Conservation (phyloP, 2,329 filamentous ascomycete genomes). For the Chaetomium sp. region DNA sequence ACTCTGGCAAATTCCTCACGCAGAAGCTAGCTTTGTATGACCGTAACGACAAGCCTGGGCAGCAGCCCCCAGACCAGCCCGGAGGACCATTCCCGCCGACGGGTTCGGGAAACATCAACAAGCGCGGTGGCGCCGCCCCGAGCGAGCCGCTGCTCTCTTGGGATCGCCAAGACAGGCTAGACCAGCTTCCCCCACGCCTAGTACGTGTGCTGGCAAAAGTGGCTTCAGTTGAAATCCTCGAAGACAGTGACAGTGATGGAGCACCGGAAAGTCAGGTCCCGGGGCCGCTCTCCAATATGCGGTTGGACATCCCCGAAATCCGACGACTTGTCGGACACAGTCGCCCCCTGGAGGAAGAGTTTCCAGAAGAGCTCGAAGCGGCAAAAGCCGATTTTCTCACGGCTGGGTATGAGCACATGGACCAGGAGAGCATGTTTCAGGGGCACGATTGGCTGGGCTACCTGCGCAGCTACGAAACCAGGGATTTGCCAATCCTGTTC, state of each 20-base stretch:
- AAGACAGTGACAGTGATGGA: not conserved
- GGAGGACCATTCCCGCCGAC: not conserved
- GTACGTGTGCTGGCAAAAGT: slow-evolving; percentile 2
- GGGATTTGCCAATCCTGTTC: slow-evolving; percentile 20
- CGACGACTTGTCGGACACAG: slow-evolving; percentile 2
- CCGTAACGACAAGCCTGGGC: not conserved
- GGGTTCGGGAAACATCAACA: not conserved
- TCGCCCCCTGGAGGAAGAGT: not conserved
- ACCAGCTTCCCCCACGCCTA: no score
- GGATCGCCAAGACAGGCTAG: no score
- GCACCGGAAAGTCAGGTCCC: not conserved
- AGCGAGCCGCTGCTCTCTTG: no score
- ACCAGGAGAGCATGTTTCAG: slow-evolving; percentile 19
- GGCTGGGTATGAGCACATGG: not conserved
- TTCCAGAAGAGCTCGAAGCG: not conserved
- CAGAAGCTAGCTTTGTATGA: slow-evolving; percentile 3
- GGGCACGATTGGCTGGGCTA: slow-evolving; percentile 19
- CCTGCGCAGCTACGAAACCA: not conserved
- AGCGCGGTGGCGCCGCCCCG: slow-evolving; percentile 1
- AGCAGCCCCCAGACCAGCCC: not conserved
- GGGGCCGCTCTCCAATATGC: not conserved
- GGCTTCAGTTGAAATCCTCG: not conserved
- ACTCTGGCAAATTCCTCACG: not conserved
- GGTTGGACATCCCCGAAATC: not conserved
- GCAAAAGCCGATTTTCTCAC: not conserved